Base-by-base conservation (phyloP, 1,284 basidiomycete genomes). In the Golubevia pallescens region DNA sequence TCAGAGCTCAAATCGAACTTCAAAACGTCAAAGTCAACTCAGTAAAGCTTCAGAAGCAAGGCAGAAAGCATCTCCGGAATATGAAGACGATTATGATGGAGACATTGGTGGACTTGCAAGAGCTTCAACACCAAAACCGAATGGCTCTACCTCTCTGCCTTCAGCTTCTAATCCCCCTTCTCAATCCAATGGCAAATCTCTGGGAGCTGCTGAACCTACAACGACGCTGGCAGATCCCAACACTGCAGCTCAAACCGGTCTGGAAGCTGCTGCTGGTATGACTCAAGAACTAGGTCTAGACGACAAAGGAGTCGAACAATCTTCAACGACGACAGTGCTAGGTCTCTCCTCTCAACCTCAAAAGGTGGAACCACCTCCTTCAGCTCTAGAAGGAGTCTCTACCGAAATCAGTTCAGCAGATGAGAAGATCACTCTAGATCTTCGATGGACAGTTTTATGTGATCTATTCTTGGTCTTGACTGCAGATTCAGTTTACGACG, bases 371-470 rank as follows among this genome's bases (percentile, higher is more conserved):
- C 74, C 77, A 13, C 77, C 75, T 34, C 73, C 77, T 1, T 68
- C 67, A 14, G 80, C 77, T 21, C 68, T 83, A 16, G 76, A 81
- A 21, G 81, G 80, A 14, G 81, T 84, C 55, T 80, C 82, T n/a
- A 83, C 80, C 16, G 73, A 72, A 58, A 74, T 84, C 64, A 78
- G 71, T 60, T 74, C 74, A 34, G 66, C 76, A 38, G 69, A 74
- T 60, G 75, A 75, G 57, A 78, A 77, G 65, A 81, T 85, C 68
- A 84, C 81, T 4, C 80, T 85, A 14, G 82, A 85, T 58, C 65
- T 85, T 24, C 75, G 82, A 38, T 85, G 82, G 82, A 85, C 82
- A 4, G 75, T 85, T 3, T 72, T 85, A 5, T 85, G 82, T 68
- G 82, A 85, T 61, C 73, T 85, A 16, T 85, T 85, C 69, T 68